Evolutionary conservation across 129 eudicot genomes (phyloP), one percentile per base, ranked within the genome.

Genomic region (Lactuca sativa): DNA sequence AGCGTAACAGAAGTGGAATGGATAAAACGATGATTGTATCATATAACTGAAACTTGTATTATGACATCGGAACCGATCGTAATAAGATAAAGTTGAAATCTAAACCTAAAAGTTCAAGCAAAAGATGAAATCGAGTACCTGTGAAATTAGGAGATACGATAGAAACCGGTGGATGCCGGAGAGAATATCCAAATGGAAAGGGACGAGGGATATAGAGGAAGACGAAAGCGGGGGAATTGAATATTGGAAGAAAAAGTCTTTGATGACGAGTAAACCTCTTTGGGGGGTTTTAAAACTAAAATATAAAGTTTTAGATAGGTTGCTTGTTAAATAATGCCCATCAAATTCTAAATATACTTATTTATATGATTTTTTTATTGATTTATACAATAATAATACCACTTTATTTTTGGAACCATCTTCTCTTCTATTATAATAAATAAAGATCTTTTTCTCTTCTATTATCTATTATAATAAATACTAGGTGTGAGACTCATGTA

Each of bases 221-320:
- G 75, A 69, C 53, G 58, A 76, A 76, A 62, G 52, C 37, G 21
- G 80, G 74, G 80, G 80, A 69, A 76, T 44, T 67, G 80, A 15
- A 56, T 65, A 57, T 40, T 64, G n/a, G 44, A 73, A 77, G 81
- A 70, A 70, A 14, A 36, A 48, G 81, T 77, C 71, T 72, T 37
- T 40, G 71, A 69, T 54, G 70, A 62, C 41, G 64, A 21, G 57
- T 52, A 56, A 54, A 73, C 43, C 32, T 31, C 21, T 73, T 16
- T 66, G 5, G 70, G 36, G 37, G 73, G 53, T 52, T 54, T 18
- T 18, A 18, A 18, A 18, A 18, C 21, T 18, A 18, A 18, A 18
- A 18, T 18, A 18, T 18, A 18, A 18, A 18, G 21, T 18, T 18
- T 18, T 18, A 18, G 21, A 18, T 18, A 18, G 21, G 21, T 18